These are phyloP conservation scores for Cinnamomum chago DNA, from an alignment of 164 flowering plant species.

Conservation along the genomic window DNA sequence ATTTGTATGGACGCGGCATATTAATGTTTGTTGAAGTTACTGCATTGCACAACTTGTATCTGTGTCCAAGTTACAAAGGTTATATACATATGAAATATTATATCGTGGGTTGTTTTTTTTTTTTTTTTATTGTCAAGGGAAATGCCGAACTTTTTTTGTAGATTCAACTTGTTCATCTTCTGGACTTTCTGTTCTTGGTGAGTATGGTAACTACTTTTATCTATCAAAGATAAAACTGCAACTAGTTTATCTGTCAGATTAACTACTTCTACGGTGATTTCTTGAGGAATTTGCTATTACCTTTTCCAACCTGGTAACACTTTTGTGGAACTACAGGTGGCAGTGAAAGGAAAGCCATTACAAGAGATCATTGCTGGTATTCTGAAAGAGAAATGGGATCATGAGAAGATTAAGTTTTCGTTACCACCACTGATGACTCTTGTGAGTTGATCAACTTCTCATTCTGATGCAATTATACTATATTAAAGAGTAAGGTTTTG, in stretches of 20 bases:
- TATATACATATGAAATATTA: no score
- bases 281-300: background rate
- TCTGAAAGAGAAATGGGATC: slow-evolving; percentile 84
- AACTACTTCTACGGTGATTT: no score
- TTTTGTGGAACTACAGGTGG: slow-evolving; percentile 41
- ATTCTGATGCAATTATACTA: no score
- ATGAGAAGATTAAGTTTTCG: slow-evolving; percentile 72
- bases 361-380: slow-evolving; percentile 53
- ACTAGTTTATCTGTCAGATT: background rate
- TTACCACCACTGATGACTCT: slow-evolving; percentile 94
- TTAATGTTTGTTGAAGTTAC: no score
- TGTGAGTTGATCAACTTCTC: slow-evolving; percentile 40
- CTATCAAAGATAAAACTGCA: background rate
- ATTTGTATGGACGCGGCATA: no score
- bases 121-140: background rate
- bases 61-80: no score
- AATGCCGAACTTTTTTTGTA: background rate
- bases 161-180: background rate
- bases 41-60: no score
- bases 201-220: no score
- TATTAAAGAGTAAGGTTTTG: no score
- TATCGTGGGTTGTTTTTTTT: no score
- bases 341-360: slow-evolving; percentile 38
- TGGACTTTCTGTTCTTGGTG: background rate
- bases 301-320: background rate